These are phyloP conservation scores for Boeremia exigua DNA, from an alignment of 2,329 filamentous ascomycete species.

Conservation along the genomic window DNA sequence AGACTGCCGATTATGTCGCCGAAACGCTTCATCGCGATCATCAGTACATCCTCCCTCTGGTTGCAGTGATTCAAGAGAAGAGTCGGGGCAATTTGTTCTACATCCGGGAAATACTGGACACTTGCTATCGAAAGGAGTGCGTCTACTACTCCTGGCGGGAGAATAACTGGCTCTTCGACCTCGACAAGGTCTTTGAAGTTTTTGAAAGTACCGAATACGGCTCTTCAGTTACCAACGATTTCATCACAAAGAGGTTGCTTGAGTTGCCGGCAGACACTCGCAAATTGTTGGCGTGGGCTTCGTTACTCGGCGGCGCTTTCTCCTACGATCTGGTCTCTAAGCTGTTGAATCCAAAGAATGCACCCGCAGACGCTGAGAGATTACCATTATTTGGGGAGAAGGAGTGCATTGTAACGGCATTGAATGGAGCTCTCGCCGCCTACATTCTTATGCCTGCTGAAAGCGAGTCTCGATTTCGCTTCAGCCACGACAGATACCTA, in stretches of 20 bases:
- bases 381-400: slow-evolving; percentile 61
- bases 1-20: slow-evolving; percentile 83
- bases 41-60: slow-evolving; percentile 76
- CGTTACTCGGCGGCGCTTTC: slow-evolving; percentile 80
- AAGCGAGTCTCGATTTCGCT: slow-evolving; percentile 83
- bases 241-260: slow-evolving; percentile 77
- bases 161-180: slow-evolving; percentile 78
- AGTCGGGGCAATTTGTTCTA: slow-evolving; percentile 90
- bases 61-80: slow-evolving; percentile 86
- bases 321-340: slow-evolving; percentile 81
- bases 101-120: slow-evolving; percentile 86
- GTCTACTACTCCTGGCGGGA: slow-evolving; percentile 90
- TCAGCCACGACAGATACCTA: slow-evolving; percentile 86
- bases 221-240: slow-evolving; percentile 80
- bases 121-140: slow-evolving; percentile 83
- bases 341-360: slow-evolving; percentile 74
- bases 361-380: slow-evolving; percentile 50
- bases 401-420: slow-evolving; percentile 74
- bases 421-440: slow-evolving; percentile 81
- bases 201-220: slow-evolving; percentile 81
- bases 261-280: slow-evolving; percentile 78
- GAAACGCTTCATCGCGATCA: slow-evolving; percentile 75
- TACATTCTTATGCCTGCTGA: slow-evolving; percentile 84
- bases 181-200: slow-evolving; percentile 84
- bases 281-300: slow-evolving; percentile 84